A percentile compares a stretch with the other conserved stretches of the same genome.
These are phyloP conservation scores for Cercospora janseana DNA, from an alignment of 2,329 filamentous ascomycete genomes.

Conservation along the genomic window DNA sequence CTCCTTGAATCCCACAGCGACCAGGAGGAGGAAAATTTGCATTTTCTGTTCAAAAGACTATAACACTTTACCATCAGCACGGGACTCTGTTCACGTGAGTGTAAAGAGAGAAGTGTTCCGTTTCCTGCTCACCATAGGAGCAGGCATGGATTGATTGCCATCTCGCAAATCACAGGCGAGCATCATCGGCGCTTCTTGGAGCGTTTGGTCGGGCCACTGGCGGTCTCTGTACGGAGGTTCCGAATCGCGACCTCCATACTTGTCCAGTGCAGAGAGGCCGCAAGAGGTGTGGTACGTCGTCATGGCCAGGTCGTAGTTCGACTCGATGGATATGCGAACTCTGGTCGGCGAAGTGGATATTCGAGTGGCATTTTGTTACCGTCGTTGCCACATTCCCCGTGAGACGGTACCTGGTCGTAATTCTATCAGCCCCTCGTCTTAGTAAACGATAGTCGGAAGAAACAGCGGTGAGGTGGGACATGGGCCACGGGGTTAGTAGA, in stretches of 20 bases:
- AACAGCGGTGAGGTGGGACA: too few relatives aligned
- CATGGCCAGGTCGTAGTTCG: too few relatives aligned
- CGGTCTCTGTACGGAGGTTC: background rate
- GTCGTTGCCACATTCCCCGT: too few relatives aligned
- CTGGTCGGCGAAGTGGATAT: too few relatives aligned
- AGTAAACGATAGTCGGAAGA: too few relatives aligned
- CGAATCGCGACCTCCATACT: background rate
- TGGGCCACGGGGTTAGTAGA: too few relatives aligned
- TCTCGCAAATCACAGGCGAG: background rate
- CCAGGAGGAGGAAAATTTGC: background rate
- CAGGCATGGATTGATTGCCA: background rate
- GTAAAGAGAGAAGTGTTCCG: too few relatives aligned
- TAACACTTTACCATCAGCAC: background rate
- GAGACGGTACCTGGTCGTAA: too few relatives aligned
- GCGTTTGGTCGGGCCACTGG: background rate
- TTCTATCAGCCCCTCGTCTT: too few relatives aligned
- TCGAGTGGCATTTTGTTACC: too few relatives aligned
- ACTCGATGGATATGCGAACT: too few relatives aligned
- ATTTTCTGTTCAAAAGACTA: background rate
- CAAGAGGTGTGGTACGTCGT: background rate
- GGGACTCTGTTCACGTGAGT: background rate
- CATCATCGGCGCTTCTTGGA: background rate
- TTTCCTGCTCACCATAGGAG: background rate
- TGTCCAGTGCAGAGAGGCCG: background rate
- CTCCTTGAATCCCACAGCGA: constrained; percentile 86